A percentile compares a stretch with the other conserved stretches of the same genome.
phyloP scores from a whole-genome alignment of 2,329 filamentous ascomycete genomes.

The Sarocladium kiliense region DNA sequence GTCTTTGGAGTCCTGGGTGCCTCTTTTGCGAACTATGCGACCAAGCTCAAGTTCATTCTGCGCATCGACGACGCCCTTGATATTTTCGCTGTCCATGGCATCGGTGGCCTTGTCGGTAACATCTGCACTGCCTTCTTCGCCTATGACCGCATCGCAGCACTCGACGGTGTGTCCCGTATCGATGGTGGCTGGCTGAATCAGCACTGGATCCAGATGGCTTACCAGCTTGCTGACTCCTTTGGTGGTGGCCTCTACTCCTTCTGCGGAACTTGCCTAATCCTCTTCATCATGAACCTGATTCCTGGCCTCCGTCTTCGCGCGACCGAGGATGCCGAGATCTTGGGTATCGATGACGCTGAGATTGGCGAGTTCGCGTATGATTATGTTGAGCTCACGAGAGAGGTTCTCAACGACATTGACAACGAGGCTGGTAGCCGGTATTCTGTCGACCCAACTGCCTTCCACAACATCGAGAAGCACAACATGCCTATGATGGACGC shows the following conservation, averaged over 20 bases:
- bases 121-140: constrained; percentile 78
- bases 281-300: constrained; percentile 74
- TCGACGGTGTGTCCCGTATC: constrained; percentile 67
- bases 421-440: constrained; percentile 38
- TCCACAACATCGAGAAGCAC: constrained; percentile 43
- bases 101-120: constrained; percentile 76
- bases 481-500: constrained; percentile 43
- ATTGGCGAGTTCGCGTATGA: constrained; percentile 96
- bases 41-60: constrained; percentile 82
- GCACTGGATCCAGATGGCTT: constrained; percentile 77
- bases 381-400: constrained; percentile 76
- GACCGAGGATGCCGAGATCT: constrained; percentile 70
- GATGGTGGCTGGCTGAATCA: constrained; percentile 76
- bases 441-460: constrained; percentile 33
- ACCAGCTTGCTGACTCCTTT: constrained; percentile 78
- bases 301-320: constrained; percentile 72
- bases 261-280: constrained; percentile 68
- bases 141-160: constrained; percentile 74
- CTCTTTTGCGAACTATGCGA: constrained; percentile 79
- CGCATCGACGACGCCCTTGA: constrained; percentile 80
- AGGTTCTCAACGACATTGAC: constrained; percentile 43
- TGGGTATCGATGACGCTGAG: constrained; percentile 84
- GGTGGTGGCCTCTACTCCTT: constrained; percentile 76
- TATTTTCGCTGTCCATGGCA: constrained; percentile 78
- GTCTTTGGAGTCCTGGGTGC: constrained; percentile 74